Evolutionary conservation across 169 alveolate genomes (phyloP).

Genomic region (Eimeria maxima): DNA sequence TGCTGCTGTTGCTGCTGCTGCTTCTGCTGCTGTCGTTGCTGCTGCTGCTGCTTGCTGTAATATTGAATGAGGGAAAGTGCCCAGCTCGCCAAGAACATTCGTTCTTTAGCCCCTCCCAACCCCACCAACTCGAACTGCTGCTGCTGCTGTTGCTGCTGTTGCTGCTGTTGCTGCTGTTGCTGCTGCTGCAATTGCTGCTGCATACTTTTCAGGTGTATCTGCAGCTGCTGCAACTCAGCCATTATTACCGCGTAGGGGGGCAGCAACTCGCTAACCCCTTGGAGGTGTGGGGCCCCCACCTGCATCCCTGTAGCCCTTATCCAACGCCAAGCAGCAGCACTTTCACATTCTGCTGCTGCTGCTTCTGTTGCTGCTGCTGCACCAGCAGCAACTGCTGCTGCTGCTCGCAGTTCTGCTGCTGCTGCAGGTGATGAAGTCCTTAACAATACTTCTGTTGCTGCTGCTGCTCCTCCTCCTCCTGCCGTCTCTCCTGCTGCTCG

Average conservation of each 20-base stretch:
- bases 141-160: not conserved
- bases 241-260: not conserved
- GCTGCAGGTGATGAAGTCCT: not conserved
- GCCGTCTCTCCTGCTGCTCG: not conserved
- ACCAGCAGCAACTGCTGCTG: not conserved
- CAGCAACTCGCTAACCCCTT: constrained; percentile 4
- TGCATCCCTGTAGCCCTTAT: constrained; percentile 26
- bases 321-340: constrained; percentile 3
- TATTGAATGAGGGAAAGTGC: constrained; percentile 2
- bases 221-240: not conserved
- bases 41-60: constrained; percentile 29
- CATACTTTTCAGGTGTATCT: not conserved
- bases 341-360: constrained; percentile 42
- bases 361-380: constrained; percentile 43
- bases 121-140: not conserved
- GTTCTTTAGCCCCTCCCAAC: not conserved
- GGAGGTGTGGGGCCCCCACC: constrained; percentile 46
- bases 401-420: not conserved
- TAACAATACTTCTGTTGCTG: not conserved
- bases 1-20: constrained; percentile 34
- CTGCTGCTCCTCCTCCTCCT: constrained; percentile 52
- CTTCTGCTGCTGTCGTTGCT: constrained; percentile 46
- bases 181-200: constrained; percentile 30
- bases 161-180: constrained; percentile 64
- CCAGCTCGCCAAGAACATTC: not conserved